phyloP scores from a whole-genome alignment of 805 yeast genomes.

The Saccharomycopsis sp. region DNA sequence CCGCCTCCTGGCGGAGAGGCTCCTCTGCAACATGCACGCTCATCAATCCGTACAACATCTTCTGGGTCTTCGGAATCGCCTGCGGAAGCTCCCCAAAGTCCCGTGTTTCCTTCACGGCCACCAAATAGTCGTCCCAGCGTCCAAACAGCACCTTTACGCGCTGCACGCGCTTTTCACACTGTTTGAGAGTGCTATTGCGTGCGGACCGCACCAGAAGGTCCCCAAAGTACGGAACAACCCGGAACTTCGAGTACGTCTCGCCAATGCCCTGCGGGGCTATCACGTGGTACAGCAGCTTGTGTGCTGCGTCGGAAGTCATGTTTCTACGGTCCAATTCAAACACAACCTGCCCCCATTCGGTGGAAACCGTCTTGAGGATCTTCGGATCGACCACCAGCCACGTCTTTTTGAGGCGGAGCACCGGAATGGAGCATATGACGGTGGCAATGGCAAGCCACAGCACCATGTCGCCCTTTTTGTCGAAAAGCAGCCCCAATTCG shows the following conservation, averaged over 20 bases:
- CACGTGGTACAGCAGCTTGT: constrained; percentile 58
- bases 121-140: constrained; percentile 75
- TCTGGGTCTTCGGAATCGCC: constrained; percentile 30
- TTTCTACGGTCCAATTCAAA: constrained; percentile 80
- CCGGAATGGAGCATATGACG: constrained; percentile 72
- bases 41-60: constrained; percentile 39
- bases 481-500: constrained; percentile 68
- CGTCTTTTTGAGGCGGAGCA: constrained; percentile 61
- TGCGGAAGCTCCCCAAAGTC: constrained; percentile 26
- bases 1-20: constrained; percentile 42
- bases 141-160: constrained; percentile 65
- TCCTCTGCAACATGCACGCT: constrained; percentile 35
- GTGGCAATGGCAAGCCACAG: constrained; percentile 91
- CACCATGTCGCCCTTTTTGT: constrained; percentile 83
- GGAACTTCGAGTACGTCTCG: constrained; percentile 60
- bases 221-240: constrained; percentile 86
- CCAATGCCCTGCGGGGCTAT: constrained; percentile 88
- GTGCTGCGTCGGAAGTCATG: constrained; percentile 48
- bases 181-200: constrained; percentile 34
- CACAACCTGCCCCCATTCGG: constrained; percentile 90
- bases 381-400: constrained; percentile 69
- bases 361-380: constrained; percentile 51
- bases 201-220: constrained; percentile 55
- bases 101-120: constrained; percentile 39
- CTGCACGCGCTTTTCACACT: constrained; percentile 58